phyloP scores from a whole-genome alignment of 1,284 basidiomycete genomes.

The Ustilago sp. region DNA sequence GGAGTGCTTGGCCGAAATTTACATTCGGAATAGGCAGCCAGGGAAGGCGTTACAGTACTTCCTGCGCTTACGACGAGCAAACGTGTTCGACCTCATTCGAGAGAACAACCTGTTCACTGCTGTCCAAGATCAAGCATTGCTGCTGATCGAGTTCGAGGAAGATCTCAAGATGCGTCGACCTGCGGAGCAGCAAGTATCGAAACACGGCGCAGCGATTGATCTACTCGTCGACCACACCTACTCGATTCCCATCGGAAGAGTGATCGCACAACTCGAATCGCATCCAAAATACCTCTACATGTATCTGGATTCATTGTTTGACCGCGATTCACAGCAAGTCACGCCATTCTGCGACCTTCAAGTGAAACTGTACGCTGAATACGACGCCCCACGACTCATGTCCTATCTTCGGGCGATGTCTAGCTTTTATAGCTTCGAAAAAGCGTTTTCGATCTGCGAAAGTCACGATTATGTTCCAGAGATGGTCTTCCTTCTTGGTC shows the following conservation, averaged over 20 bases:
- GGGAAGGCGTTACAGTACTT: conserved; percentile 93
- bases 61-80: conserved; percentile 83
- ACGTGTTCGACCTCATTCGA: conserved; percentile 93
- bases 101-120: conserved; percentile 95
- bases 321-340: conserved; percentile 84
- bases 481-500: conserved; percentile 96
- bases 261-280: conserved; percentile 85
- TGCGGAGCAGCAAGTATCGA: conserved; percentile 17
- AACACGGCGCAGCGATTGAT: conserved; percentile 79
- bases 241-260: conserved; percentile 91
- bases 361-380: conserved; percentile 90
- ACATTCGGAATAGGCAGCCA: conserved; percentile 86
- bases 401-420: conserved; percentile 87
- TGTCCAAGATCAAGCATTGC: conserved; percentile 89
- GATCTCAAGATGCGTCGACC: conserved; percentile 76
- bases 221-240: conserved; percentile 93
- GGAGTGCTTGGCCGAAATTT: conserved; percentile 93
- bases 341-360: conserved; percentile 86
- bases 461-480: conserved; percentile 88
- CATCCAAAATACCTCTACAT: conserved; percentile 87
- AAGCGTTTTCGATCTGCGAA: conserved; percentile 90
- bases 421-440: conserved; percentile 89
- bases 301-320: conserved; percentile 91
- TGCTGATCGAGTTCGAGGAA: conserved; percentile 93
- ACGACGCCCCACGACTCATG: conserved; percentile 81